These are phyloP conservation scores for Sanghuangporus baumii DNA, from an alignment of 1,284 basidiomycete genomes.

Conservation along the genomic window DNA sequence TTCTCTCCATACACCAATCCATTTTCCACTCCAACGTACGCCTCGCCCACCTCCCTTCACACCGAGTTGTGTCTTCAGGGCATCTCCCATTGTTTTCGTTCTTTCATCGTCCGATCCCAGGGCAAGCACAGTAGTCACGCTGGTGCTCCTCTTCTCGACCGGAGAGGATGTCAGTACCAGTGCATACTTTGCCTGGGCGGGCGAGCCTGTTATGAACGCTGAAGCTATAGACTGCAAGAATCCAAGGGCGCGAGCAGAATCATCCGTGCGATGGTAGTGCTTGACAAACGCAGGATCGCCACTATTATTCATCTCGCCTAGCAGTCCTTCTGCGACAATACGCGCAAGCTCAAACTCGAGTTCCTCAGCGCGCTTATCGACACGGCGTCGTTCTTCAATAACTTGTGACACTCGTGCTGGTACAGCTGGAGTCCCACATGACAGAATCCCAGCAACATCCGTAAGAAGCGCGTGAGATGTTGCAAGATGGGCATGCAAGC, in stretches of 20 bases:
- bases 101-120: slow-evolving; percentile 52
- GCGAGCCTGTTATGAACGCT: slow-evolving; percentile 32
- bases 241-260: slow-evolving; percentile 51
- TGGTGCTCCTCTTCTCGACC: slow-evolving; percentile 49
- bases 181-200: slow-evolving; percentile 33
- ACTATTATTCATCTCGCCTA: slow-evolving; percentile 28
- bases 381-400: slow-evolving; percentile 59
- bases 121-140: slow-evolving; percentile 44
- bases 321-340: slow-evolving; percentile 45
- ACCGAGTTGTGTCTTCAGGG: slow-evolving; percentile 48
- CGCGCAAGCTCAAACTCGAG: slow-evolving; percentile 64
- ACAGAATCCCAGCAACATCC: slow-evolving; percentile 52
- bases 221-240: slow-evolving; percentile 56
- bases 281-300: slow-evolving; percentile 32
- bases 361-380: slow-evolving; percentile 57
- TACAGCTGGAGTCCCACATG: slow-evolving; percentile 58
- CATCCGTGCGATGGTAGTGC: slow-evolving; percentile 55
- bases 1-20: slow-evolving; percentile 40
- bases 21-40: slow-evolving; percentile 63
- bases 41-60: slow-evolving; percentile 67
- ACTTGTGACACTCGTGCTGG: slow-evolving; percentile 66
- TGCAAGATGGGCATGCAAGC: slow-evolving; percentile 58
- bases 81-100: slow-evolving; percentile 57
- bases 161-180: slow-evolving; percentile 60
- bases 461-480: slow-evolving; percentile 51